These are phyloP conservation scores for Apiospora arundinis DNA, from an alignment of 2,329 filamentous ascomycete species.

Conservation along the genomic window DNA sequence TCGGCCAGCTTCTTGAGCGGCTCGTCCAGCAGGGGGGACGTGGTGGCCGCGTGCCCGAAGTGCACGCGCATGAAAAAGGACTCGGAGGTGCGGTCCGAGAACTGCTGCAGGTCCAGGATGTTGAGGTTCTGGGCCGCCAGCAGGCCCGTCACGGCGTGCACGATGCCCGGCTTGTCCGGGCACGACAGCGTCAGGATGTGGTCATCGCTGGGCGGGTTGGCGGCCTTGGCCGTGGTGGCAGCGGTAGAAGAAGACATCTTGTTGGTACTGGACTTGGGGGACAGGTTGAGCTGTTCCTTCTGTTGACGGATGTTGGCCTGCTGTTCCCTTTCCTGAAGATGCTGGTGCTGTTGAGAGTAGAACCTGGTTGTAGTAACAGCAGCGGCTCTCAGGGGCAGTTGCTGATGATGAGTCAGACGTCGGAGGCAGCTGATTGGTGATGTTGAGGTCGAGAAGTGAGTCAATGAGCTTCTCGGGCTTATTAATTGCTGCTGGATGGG, in stretches of 20 bases:
- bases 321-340: neutral
- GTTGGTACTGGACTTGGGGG: neutral
- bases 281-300: constrained; percentile 13
- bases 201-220: constrained; percentile 46
- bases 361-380: neutral
- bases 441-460: neutral
- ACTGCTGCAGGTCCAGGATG: constrained; percentile 85
- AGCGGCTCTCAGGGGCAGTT: neutral
- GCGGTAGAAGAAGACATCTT: neutral
- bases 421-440: constrained; percentile 6
- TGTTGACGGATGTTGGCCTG: constrained; percentile 19
- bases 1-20: constrained; percentile 67
- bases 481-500: neutral
- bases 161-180: constrained; percentile 84
- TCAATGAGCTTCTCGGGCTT: neutral
- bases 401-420: neutral
- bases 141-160: constrained; percentile 82
- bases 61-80: constrained; percentile 91
- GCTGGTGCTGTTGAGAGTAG: neutral
- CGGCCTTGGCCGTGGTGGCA: neutral
- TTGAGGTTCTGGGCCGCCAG: constrained; percentile 77
- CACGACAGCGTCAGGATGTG: constrained; percentile 83
- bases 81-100: constrained; percentile 75
- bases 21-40: constrained; percentile 59
- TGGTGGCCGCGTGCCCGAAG: constrained; percentile 67